A percentile compares a stretch with the other conserved stretches of the same genome.
phyloP scores from a whole-genome alignment of 2,329 filamentous ascomycete species.

The Alternaria incomplexa region DNA sequence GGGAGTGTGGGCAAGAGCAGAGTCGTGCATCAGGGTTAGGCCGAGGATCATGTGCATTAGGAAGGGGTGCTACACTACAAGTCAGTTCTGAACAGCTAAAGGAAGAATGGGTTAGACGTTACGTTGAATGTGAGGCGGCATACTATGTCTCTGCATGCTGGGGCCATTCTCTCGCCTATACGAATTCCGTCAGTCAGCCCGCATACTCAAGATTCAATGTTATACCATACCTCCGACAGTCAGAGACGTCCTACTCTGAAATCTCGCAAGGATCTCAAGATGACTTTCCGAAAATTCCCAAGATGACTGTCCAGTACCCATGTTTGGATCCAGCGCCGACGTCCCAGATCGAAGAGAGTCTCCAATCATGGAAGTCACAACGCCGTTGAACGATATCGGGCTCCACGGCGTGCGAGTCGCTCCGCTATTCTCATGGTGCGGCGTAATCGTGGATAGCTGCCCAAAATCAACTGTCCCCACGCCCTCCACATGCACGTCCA shows the following conservation, averaged over 20 bases:
- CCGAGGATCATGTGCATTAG: constrained; percentile 62
- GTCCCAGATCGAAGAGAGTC: constrained; percentile 8
- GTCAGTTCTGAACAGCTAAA: background rate
- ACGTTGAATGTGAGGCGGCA: constrained; percentile 52
- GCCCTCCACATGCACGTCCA: background rate
- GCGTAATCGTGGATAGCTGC: background rate
- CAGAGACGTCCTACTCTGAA: constrained; percentile 52
- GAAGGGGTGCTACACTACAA: constrained; percentile 53
- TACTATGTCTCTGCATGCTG: constrained; percentile 47
- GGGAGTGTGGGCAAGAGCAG: constrained; percentile 42
- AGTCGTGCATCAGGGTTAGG: constrained; percentile 62
- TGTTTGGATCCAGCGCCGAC: background rate
- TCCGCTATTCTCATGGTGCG: background rate
- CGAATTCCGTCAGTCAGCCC: background rate
- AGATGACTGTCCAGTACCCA: background rate
- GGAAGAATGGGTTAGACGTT: constrained; percentile 15
- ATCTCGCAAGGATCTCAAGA: constrained; percentile 49
- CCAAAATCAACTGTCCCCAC: background rate
- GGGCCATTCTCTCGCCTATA: constrained; percentile 24
- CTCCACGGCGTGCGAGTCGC: background rate
- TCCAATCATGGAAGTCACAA: constrained; percentile 20
- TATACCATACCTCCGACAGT: constrained; percentile 44
- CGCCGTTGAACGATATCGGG: constrained; percentile 20
- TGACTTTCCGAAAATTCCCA: constrained; percentile 27
- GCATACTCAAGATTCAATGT: background rate